Percentiles rank a stretch among this genome's conserved stretches.
phyloP scores from a whole-genome alignment of 2,329 filamentous ascomycete genomes.

The Botrytis fragariae region DNA sequence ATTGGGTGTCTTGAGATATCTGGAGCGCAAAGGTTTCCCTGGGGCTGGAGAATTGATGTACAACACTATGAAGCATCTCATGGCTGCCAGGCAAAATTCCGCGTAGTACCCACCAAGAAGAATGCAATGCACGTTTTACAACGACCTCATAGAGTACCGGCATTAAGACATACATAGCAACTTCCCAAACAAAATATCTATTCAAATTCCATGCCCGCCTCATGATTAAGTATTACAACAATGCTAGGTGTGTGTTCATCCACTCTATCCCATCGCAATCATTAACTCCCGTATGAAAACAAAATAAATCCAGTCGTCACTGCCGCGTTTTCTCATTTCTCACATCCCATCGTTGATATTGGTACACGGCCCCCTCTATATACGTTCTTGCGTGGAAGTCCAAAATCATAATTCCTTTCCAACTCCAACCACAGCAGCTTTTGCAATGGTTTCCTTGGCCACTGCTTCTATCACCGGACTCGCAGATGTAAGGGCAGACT shows the following conservation, averaged over 20 bases:
- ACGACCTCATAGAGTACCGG: not conserved
- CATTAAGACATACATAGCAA: not conserved
- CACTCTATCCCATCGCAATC: slow-evolving; percentile 9
- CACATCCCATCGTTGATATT: slow-evolving; percentile 12
- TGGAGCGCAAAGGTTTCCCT: slow-evolving; percentile 61
- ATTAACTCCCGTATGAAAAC: slow-evolving; percentile 10
- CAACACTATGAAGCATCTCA: slow-evolving; percentile 75
- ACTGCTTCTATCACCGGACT: slow-evolving; percentile 28
- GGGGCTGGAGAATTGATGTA: slow-evolving; percentile 73
- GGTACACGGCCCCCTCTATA: slow-evolving; percentile 9
- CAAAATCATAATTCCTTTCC: slow-evolving; percentile 33
- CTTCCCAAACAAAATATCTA: not conserved
- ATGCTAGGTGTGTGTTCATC: not conserved
- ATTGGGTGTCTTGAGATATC: slow-evolving; percentile 65
- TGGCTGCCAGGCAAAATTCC: slow-evolving; percentile 39
- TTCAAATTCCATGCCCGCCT: not conserved
- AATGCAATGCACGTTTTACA: not conserved
- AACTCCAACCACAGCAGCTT: slow-evolving; percentile 24
- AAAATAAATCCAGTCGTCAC: slow-evolving; percentile 6
- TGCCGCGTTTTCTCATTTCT: not conserved
- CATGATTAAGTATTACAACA: slow-evolving; percentile 17
- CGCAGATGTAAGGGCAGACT: slow-evolving; percentile 28
- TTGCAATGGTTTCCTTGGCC: slow-evolving; percentile 33
- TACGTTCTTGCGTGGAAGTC: not conserved
- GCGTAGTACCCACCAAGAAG: not conserved